Percentiles rank a stretch among this genome's conserved stretches.
Evolutionary conservation across 148 eudicot species (phyloP).

Genomic region (Silene conica): DNA sequence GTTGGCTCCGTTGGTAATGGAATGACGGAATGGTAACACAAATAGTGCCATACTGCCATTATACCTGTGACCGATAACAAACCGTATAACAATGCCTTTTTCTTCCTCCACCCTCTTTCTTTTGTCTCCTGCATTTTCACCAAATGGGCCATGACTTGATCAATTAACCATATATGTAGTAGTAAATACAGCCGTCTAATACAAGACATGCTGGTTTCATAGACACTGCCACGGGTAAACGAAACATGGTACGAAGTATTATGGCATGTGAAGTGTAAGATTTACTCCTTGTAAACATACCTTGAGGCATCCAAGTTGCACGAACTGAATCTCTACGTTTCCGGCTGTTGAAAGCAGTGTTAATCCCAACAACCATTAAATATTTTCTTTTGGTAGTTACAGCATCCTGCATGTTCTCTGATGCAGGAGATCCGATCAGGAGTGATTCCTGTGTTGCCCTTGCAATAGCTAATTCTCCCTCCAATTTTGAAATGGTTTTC

Average conservation of each 20-base stretch:
- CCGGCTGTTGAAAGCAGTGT: constrained; percentile 92
- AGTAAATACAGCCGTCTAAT: neutral
- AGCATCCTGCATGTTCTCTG: constrained; percentile 43
- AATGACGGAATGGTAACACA: too few species aligned
- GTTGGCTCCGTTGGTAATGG: too few species aligned
- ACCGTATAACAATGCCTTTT: constrained; percentile 68
- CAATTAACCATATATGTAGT: neutral
- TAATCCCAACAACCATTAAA: constrained; percentile 81
- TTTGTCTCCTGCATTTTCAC: constrained; percentile 49
- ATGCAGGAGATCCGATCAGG: constrained; percentile 54
- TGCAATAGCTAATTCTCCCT: constrained; percentile 74
- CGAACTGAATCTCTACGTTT: constrained; percentile 93
- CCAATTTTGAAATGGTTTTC: constrained; percentile 65
- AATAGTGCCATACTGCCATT: too few species aligned
- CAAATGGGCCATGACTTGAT: neutral
- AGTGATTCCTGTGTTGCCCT: constrained; percentile 61
- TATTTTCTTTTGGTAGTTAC: constrained; percentile 55
- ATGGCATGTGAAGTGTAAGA: neutral
- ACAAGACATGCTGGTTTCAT: neutral
- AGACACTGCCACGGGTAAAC: neutral
- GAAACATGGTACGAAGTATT: neutral
- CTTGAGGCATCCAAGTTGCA: constrained; percentile 97
- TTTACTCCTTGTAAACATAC: constrained; percentile 24
- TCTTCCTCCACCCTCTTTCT: constrained; percentile 64
- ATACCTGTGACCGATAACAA: constrained; percentile 80